A percentile compares a stretch with the other conserved stretches of the same genome.
Evolutionary conservation across 495 filamentous ascomycete species (phyloP).

Genomic region (Gamarada debralockiae): DNA sequence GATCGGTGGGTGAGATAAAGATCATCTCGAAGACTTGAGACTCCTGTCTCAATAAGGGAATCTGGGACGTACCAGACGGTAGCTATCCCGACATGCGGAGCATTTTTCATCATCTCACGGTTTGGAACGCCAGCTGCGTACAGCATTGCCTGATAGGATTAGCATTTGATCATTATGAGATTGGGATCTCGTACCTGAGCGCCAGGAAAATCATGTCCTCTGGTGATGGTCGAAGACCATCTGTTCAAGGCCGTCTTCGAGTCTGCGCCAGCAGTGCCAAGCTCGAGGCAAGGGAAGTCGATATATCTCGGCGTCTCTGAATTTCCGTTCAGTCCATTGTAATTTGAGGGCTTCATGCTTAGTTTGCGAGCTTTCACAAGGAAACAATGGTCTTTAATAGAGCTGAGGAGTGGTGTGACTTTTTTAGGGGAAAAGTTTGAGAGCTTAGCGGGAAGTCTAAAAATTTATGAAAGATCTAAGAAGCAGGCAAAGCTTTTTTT

Average conservation of each 20-base stretch:
- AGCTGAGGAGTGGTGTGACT: no score
- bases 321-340: slow-evolving; percentile 25
- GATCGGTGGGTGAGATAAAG: no score
- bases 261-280: slow-evolving; percentile 47
- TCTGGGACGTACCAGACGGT: slow-evolving; percentile 13
- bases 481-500: no score
- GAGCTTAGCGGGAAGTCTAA: neutral
- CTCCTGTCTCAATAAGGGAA: slow-evolving; percentile 58
- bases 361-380: neutral
- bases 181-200: slow-evolving; percentile 61
- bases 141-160: slow-evolving; percentile 74
- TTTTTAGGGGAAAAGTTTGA: neutral
- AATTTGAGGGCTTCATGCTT: slow-evolving; percentile 19
- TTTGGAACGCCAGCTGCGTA: slow-evolving; percentile 90
- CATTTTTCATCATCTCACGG: slow-evolving; percentile 79
- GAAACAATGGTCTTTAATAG: neutral
- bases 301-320: slow-evolving; percentile 56
- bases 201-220: slow-evolving; percentile 84
- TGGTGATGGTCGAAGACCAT: slow-evolving; percentile 68
- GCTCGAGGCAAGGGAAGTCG: slow-evolving; percentile 56
- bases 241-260: slow-evolving; percentile 65
- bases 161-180: slow-evolving; percentile 11
- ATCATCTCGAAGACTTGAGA: no score
- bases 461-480: neutral
- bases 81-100: slow-evolving; percentile 74